These are phyloP conservation scores for Pyrus pyrifolia DNA, from an alignment of 306 rosid species.

Conservation along the genomic window DNA sequence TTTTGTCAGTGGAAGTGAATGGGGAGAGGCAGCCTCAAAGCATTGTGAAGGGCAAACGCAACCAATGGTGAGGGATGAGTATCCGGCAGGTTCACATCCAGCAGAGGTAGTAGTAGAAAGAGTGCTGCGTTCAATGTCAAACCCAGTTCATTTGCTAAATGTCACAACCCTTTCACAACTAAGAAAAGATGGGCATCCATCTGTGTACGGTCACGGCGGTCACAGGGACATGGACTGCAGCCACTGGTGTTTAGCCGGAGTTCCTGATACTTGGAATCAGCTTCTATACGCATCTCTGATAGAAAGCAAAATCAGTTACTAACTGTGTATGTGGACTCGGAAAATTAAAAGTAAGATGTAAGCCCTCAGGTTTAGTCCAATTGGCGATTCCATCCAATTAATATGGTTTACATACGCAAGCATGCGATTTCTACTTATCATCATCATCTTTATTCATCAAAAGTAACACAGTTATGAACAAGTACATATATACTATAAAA, in stretches of 20 bases:
- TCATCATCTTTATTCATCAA: too few relatives aligned
- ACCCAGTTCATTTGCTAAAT: slow-evolving; percentile 38
- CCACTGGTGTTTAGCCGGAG: slow-evolving; percentile 82
- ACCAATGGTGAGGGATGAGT: slow-evolving; percentile 22
- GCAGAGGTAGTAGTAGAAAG: slow-evolving; percentile 46
- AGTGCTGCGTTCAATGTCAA: slow-evolving; percentile 36
- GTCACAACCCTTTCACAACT: slow-evolving; percentile 55
- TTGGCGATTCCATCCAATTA: too few relatives aligned
- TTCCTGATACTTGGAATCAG: slow-evolving; percentile 79
- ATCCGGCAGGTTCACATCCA: slow-evolving; percentile 41
- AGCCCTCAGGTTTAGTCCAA: not conserved
- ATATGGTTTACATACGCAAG: too few relatives aligned
- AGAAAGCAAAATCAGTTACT: slow-evolving; percentile 3
- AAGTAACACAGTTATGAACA: too few relatives aligned
- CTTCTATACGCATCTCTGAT: slow-evolving; percentile 38
- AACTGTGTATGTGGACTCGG: not conserved
- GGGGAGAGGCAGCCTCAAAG: slow-evolving; percentile 34
- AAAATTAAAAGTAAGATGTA: not conserved
- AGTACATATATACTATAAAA: too few relatives aligned
- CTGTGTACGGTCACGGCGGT: slow-evolving; percentile 54
- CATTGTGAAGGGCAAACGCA: slow-evolving; percentile 35
- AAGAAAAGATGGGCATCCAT: slow-evolving; percentile 77
- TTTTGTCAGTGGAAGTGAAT: slow-evolving; percentile 29
- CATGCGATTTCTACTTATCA: too few relatives aligned
- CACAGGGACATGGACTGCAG: slow-evolving; percentile 56